Evolutionary conservation across 441 rosid species (phyloP), one percentile per base, ranked within the genome.

Genomic region (Manihot esculenta): DNA sequence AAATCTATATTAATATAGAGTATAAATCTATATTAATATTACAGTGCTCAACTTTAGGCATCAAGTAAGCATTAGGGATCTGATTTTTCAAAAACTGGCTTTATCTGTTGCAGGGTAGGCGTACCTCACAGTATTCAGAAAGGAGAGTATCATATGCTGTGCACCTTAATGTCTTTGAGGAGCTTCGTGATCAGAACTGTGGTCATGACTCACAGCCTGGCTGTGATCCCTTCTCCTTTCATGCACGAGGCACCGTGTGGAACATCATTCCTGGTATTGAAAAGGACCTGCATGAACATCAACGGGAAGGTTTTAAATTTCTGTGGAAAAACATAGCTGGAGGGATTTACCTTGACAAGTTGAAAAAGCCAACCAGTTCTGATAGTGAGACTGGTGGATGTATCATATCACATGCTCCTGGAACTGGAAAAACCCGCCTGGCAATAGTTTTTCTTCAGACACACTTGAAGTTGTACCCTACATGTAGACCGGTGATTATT

Each of bases 331-430:
- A 85, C 49, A 59, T 92, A 47, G 96, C 87, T 0, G 96, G 96
- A 33, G 85, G 84, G 7, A 83, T 84, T 21, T 1, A 61, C 49
- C 79, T 87, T 26, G 73, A 84, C 6, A 79, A 88, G 81, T 69
- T 90, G 76, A 78, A 82, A 71, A 58, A 73, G 73, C 59, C 70
- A 59, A 57, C 66, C 56, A 64, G 71, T 44, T 61, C 61, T 10
- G 74, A 66, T 21, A 77, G 79, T 26, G 82, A 71, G 7, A 73
- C 81, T 57, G 97, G 97, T 57, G 97, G 97, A 44, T 92, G 97
- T 74, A 83, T 92, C 42, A 87, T 92, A 71, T 90, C 96, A 6
- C 97, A 92, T 48, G 94, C 96, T 66, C 94, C 94, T 2, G 96
- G 97, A 53, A 90, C 96, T 0, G 96, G 94, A 48, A 92, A 92